These are phyloP conservation scores for Dichotomocladium elegans DNA, from an alignment of 371 early-diverging fungal species.

Conservation along the genomic window DNA sequence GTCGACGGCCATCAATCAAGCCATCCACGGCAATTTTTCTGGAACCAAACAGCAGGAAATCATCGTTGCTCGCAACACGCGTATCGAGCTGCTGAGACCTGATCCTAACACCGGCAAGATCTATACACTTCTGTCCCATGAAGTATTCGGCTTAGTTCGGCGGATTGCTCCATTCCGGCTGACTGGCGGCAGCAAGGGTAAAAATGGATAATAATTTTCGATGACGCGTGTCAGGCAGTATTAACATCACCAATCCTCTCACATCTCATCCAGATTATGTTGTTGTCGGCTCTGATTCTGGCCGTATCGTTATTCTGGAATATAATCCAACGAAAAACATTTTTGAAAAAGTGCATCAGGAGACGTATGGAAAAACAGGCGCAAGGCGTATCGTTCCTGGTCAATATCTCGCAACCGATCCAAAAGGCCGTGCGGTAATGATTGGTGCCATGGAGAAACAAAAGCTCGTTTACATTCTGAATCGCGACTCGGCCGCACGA, in stretches of 20 bases:
- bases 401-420: constrained; percentile 93
- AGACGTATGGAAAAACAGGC: constrained; percentile 95
- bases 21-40: constrained; percentile 90
- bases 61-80: constrained; percentile 75
- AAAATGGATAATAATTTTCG: no score
- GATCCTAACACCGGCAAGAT: constrained; percentile 85
- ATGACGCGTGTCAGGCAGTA: neutral
- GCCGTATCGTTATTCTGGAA: constrained; percentile 88
- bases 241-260: neutral
- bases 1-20: constrained; percentile 73
- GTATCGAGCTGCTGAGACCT: constrained; percentile 78
- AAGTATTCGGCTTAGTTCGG: constrained; percentile 87
- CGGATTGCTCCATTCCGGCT: constrained; percentile 72
- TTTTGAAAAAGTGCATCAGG: constrained; percentile 86
- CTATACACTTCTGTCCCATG: constrained; percentile 65
- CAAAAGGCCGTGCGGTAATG: constrained; percentile 96
- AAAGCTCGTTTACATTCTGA: constrained; percentile 94
- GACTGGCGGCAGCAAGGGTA: constrained; percentile 75
- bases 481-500: constrained; percentile 83
- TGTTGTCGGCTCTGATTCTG: constrained; percentile 89
- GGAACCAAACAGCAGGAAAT: constrained; percentile 92
- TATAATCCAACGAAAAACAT: constrained; percentile 73
- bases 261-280: constrained; percentile 69
- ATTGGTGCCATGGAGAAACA: constrained; percentile 92
- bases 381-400: constrained; percentile 90